Percentiles rank a stretch among this genome's conserved stretches.
These are phyloP conservation scores for Metarhizium rileyi DNA, from an alignment of 2,329 filamentous ascomycete genomes.

Conservation along the genomic window DNA sequence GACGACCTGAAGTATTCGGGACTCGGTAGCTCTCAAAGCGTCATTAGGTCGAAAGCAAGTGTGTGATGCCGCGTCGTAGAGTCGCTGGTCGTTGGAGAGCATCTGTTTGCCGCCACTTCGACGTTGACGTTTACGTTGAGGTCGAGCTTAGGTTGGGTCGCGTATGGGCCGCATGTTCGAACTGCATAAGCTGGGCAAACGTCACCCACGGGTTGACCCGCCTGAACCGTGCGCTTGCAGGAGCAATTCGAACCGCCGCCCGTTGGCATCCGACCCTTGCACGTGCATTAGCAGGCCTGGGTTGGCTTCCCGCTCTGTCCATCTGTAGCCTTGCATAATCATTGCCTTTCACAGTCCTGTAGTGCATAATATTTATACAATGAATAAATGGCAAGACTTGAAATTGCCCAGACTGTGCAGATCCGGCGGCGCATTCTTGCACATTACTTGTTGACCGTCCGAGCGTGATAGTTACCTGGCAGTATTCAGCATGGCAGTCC, in stretches of 20 bases:
- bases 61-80: not conserved
- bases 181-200: constrained; percentile 3
- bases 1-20: too few species aligned
- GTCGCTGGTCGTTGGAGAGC: not conserved
- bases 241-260: not conserved
- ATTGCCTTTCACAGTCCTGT: too few species aligned
- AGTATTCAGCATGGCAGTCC: not conserved
- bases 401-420: too few species aligned
- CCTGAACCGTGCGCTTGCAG: constrained; percentile 18
- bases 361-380: not conserved
- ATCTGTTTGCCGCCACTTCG: not conserved
- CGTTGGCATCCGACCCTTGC: not conserved
- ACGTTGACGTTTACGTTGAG: constrained; percentile 11
- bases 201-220: constrained; percentile 13
- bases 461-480: too few species aligned
- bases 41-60: too few species aligned
- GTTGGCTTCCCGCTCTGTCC: too few species aligned
- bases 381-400: not conserved
- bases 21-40: too few species aligned
- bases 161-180: constrained; percentile 10
- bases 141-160: constrained; percentile 11
- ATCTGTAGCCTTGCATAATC: too few species aligned
- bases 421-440: too few species aligned
- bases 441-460: too few species aligned
- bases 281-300: not conserved